Percentiles rank a stretch among this genome's conserved stretches.
phyloP scores from a whole-genome alignment of 495 filamentous ascomycete species.

The Bacidia rubella region DNA sequence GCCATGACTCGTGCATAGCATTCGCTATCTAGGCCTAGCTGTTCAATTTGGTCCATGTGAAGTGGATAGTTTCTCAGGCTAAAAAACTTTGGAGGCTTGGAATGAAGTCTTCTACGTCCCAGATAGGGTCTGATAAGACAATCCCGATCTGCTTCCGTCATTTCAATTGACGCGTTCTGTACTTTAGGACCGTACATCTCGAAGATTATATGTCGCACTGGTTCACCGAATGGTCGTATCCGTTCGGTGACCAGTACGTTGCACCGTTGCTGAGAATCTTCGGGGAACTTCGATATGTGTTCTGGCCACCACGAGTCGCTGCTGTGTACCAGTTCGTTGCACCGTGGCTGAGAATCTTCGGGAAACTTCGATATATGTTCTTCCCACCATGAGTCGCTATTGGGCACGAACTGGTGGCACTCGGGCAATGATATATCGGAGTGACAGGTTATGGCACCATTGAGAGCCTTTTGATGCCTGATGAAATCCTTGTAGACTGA shows the following conservation, averaged over 20 bases:
- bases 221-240: constrained; percentile 26
- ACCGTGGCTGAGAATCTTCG: constrained; percentile 20
- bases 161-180: constrained; percentile 17
- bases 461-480: constrained; percentile 21
- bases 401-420: constrained; percentile 10
- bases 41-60: constrained; percentile 35
- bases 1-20: constrained; percentile 24
- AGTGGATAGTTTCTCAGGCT: constrained; percentile 35
- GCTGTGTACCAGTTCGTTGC: constrained; percentile 28
- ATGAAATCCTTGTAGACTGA: constrained; percentile 25
- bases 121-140: constrained; percentile 35
- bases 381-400: constrained; percentile 24
- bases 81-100: constrained; percentile 18
- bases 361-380: constrained; percentile 22
- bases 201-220: constrained; percentile 20
- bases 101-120: constrained; percentile 22
- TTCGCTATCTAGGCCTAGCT: constrained; percentile 20
- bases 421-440: constrained; percentile 7
- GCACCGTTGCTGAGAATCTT: constrained; percentile 23
- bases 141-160: constrained; percentile 24
- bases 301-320: constrained; percentile 26
- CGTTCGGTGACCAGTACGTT: constrained; percentile 27
- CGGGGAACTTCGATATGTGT: constrained; percentile 21
- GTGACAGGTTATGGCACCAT: not conserved
- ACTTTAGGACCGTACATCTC: constrained; percentile 23